Evolutionary conservation across 495 filamentous ascomycete genomes (phyloP), one percentile per base, ranked within the genome.

Genomic region (Bombardia bombarda): DNA sequence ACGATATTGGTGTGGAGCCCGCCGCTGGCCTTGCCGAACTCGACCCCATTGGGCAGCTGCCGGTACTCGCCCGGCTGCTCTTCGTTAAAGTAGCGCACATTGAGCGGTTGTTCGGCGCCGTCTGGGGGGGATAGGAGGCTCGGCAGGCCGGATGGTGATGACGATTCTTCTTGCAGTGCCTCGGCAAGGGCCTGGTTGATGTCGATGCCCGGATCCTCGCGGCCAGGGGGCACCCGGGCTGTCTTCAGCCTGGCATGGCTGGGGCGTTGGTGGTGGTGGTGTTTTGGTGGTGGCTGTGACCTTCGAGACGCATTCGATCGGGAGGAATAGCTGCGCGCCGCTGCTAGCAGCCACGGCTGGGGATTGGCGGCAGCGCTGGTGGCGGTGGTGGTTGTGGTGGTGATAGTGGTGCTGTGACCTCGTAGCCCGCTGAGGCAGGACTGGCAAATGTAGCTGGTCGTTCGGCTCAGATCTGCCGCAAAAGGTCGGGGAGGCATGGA

Each of bases 71-170:
- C 67, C 28, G 58, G 19, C 22, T 55, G 47, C 38, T 74, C 72
- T 50, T 82, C 53, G 26, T 67, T 51, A 32, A 60, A 72, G 44
- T 63, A 72, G 9, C 60, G 62, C 22, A 72, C 53, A 4, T 55
- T 28, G 35, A 65, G n/a, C 2, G 24, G 18, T 3, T 36, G 30
- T 22, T 40, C 25, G 33, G 32, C 9, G 1, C 16, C 20, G 39
- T 33, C 1, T 35, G 0, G 22, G 48, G 22, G 10, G 38, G 46
- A n/a, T n/a, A n/a, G n/a, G n/a, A n/a, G n/a, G n/a, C n/a, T n/a
- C n/a, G n/a, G n/a, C n/a, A n/a, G n/a, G n/a, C n/a, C n/a, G n/a
- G n/a, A n/a, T n/a, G n/a, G n/a, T n/a, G n/a, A n/a, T n/a, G n/a
- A n/a, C 34, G 32, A 31, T 18, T 31, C 46, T 24, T 38, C 21